phyloP scores from a whole-genome alignment of 73 alveolate species.

The Paramecium sonneborni region DNA sequence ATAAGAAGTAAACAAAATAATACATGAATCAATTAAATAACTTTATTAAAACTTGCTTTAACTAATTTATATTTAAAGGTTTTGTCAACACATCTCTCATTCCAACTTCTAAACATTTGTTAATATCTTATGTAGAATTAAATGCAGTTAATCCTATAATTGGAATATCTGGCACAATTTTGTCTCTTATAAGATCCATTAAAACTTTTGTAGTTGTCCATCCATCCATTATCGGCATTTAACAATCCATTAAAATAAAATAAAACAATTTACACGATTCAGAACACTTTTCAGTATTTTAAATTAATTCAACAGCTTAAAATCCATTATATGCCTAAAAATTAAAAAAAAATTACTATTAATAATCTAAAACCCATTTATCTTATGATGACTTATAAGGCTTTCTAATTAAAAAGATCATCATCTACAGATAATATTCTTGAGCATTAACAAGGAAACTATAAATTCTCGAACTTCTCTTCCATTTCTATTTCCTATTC shows the following conservation, averaged over 20 bases:
- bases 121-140: slow-evolving; percentile 17
- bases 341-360: not conserved
- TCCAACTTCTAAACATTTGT: slow-evolving; percentile 58
- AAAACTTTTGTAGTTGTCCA: slow-evolving; percentile 50
- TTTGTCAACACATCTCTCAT: slow-evolving; percentile 63
- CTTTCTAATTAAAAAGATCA: slow-evolving; percentile 55
- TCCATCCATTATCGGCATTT: slow-evolving; percentile 68
- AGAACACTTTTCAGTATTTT: slow-evolving; percentile 20
- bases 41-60: not conserved
- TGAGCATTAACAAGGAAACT: slow-evolving; percentile 22
- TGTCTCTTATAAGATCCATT: slow-evolving; percentile 33
- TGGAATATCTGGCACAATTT: slow-evolving; percentile 51
- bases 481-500: not conserved
- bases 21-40: not conserved
- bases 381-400: slow-evolving; percentile 23
- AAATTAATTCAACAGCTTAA: slow-evolving; percentile 13
- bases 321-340: slow-evolving; percentile 58
- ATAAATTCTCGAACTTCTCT: slow-evolving; percentile 8
- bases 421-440: slow-evolving; percentile 64
- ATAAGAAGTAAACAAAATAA: not conserved
- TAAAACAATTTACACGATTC: not conserved
- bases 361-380: slow-evolving; percentile 40
- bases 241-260: slow-evolving; percentile 57
- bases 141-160: slow-evolving; percentile 67
- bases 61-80: slow-evolving; percentile 35